These are phyloP conservation scores for Kregervanrija fluxuum DNA, from an alignment of 805 yeast genomes.

Conservation along the genomic window DNA sequence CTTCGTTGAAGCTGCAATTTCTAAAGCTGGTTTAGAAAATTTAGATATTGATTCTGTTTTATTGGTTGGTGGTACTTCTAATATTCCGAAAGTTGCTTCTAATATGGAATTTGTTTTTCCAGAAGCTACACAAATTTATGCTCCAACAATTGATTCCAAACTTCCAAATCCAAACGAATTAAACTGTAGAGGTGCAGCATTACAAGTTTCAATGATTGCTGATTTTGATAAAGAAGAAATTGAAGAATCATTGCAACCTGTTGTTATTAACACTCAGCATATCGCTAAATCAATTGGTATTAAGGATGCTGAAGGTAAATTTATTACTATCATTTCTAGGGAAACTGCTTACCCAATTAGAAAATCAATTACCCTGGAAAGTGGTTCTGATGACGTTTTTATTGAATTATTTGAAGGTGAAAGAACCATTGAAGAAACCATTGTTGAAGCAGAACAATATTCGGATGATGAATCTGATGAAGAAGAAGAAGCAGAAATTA, in stretches of 20 bases:
- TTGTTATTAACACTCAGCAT: slow-evolving; percentile 85
- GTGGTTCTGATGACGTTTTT: slow-evolving; percentile 54
- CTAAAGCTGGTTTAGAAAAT: slow-evolving; percentile 77
- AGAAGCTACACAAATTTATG: slow-evolving; percentile 61
- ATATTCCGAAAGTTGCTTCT: slow-evolving; percentile 83
- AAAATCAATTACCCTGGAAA: slow-evolving; percentile 58
- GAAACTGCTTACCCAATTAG: slow-evolving; percentile 91
- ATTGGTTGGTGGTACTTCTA: slow-evolving; percentile 88
- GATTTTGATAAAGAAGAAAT: slow-evolving; percentile 78
- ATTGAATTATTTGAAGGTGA: slow-evolving; percentile 81
- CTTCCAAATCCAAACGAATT: slow-evolving; percentile 85
- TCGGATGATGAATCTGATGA: slow-evolving; percentile 44
- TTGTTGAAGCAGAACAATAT: slow-evolving; percentile 58
- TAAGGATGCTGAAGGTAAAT: slow-evolving; percentile 60
- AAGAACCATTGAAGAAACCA: slow-evolving; percentile 74
- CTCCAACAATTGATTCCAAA: slow-evolving; percentile 73
- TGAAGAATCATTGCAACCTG: slow-evolving; percentile 72
- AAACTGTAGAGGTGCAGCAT: slow-evolving; percentile 89
- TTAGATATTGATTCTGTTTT: slow-evolving; percentile 86
- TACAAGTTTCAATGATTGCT: slow-evolving; percentile 86
- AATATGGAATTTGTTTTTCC: slow-evolving; percentile 74
- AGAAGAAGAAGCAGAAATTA: slow-evolving; percentile 82
- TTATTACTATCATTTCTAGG: slow-evolving; percentile 64
- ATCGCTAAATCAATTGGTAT: slow-evolving; percentile 78
- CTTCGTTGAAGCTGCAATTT: slow-evolving; percentile 67